Evolutionary conservation across 2,329 filamentous ascomycete species (phyloP).

Genomic region (Trichoderma gracile): DNA sequence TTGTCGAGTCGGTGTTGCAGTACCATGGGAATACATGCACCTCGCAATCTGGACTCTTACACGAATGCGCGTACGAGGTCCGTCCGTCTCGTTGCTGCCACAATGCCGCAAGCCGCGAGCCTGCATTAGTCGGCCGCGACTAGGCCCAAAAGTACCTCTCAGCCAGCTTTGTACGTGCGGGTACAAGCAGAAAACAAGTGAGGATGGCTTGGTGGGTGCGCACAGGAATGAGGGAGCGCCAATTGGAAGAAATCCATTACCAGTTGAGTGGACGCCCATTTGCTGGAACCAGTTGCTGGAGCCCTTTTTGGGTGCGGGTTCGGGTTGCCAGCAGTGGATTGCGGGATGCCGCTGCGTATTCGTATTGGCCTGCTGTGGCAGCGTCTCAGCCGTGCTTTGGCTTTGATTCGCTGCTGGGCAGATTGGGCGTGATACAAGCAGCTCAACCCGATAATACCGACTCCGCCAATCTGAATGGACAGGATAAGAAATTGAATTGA

Average conservation of each 20-base stretch:
- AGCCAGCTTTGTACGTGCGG: neutral
- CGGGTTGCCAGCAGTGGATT: neutral
- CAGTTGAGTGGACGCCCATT: neutral
- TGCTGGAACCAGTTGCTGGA: neutral
- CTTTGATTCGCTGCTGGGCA: too few relatives aligned
- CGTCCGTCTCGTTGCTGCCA: neutral
- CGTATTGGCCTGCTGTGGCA: neutral
- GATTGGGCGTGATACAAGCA: too few relatives aligned
- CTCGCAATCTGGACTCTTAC: neutral
- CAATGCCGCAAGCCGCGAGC: slow-evolving; percentile 6
- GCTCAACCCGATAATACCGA: too few relatives aligned
- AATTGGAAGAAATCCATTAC: slow-evolving; percentile 36
- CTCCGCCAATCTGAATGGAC: too few relatives aligned
- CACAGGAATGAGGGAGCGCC: slow-evolving; percentile 35
- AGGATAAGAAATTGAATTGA: too few relatives aligned
- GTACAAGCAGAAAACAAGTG: neutral
- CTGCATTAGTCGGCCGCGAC: slow-evolving; percentile 14
- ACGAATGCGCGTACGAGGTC: slow-evolving; percentile 5
- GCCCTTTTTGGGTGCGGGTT: neutral
- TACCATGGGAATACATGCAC: neutral
- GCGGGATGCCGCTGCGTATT: slow-evolving; percentile 19
- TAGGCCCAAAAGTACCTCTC: neutral
- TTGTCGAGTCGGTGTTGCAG: too few relatives aligned
- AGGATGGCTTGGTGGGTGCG: slow-evolving; percentile 28
- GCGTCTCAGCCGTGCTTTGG: neutral